These are phyloP conservation scores for Phragmites australis DNA, from an alignment of 176 grass and related monocot genomes.

Conservation along the genomic window DNA sequence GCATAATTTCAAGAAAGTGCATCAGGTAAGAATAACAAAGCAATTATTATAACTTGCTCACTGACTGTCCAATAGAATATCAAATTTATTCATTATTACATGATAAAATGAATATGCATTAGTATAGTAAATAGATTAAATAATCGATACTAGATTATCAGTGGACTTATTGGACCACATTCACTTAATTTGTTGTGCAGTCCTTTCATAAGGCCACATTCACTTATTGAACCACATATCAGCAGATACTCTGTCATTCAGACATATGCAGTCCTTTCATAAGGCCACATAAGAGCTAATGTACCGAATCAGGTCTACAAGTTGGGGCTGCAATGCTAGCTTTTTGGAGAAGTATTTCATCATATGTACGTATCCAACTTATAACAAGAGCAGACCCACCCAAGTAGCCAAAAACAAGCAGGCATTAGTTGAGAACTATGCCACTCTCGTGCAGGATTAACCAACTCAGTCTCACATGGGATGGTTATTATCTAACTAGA, in stretches of 20 bases:
- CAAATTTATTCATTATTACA: background rate
- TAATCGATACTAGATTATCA: background rate
- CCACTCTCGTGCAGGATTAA: too few relatives aligned
- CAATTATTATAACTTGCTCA: background rate
- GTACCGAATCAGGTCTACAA: background rate
- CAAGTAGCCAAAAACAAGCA: too few relatives aligned
- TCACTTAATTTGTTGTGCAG: slow-evolving; percentile 1
- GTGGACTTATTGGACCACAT: background rate
- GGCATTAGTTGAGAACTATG: too few relatives aligned
- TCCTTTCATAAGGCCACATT: too few relatives aligned
- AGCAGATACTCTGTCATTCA: background rate
- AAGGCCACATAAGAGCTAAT: background rate
- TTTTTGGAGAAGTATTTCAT: background rate
- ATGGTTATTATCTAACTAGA: too few relatives aligned
- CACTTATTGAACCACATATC: too few relatives aligned
- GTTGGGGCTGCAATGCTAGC: background rate
- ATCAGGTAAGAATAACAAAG: background rate
- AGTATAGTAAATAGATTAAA: background rate
- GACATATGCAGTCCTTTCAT: background rate
- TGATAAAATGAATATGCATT: slow-evolving; percentile 16
- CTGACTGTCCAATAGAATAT: background rate
- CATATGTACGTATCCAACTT: slow-evolving; percentile 15
- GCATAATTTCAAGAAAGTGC: background rate
- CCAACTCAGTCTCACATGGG: too few relatives aligned
- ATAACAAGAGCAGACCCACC: background rate